Base-by-base conservation (phyloP, 2,329 filamentous ascomycete species). In the Aspergillus pseudonomiae region DNA sequence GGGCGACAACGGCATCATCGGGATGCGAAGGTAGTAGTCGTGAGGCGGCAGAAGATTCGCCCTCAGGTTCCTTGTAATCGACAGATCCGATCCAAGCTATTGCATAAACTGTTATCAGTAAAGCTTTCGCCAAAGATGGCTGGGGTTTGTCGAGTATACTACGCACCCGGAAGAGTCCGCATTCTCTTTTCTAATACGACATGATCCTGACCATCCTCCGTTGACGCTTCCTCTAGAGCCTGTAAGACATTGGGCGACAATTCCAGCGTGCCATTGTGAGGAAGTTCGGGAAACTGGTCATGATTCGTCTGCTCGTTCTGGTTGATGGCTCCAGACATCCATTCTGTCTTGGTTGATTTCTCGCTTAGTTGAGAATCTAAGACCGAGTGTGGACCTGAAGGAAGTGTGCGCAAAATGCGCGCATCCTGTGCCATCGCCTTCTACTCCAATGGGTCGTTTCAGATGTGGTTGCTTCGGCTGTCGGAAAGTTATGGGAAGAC, bases 1-100 rank as follows among this genome's bases (percentile, higher is more conserved):
- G 80, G 48, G 81, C 81, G 53, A 83, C 74, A 39, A 79, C 66
- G n/a, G 78, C 80, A 57, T 75, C 76, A 41, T 75, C 69, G 43
- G 77, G 77, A 41, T 77, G 73, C 30, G 74, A 68, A 54, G 78
- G 78, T 11, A 81, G 72, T 19, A 79, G 68, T 16, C 67, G 70
- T 45, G 75, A 74, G 45, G 75, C 73, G 52, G 68, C 71, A 50
- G 70, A 65, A 45, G 78, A 70, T 45, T 79, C 75, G 28, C 75
- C 68, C 43, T 77, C 80, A 41, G 77, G 75, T 26, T 78, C 77
- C n/a, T 63, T 54, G 55, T 69, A 62, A 53, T 80, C 77, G 24
- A 79, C 74, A 26, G 80, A 80, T 46, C 74, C 75, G 45, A 83
- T 77, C 81, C 81, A 83, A 52, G 76, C 79, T 81, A 32, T 34